phyloP scores from a whole-genome alignment of 257 asterid species.

The Cordia subcordata region DNA sequence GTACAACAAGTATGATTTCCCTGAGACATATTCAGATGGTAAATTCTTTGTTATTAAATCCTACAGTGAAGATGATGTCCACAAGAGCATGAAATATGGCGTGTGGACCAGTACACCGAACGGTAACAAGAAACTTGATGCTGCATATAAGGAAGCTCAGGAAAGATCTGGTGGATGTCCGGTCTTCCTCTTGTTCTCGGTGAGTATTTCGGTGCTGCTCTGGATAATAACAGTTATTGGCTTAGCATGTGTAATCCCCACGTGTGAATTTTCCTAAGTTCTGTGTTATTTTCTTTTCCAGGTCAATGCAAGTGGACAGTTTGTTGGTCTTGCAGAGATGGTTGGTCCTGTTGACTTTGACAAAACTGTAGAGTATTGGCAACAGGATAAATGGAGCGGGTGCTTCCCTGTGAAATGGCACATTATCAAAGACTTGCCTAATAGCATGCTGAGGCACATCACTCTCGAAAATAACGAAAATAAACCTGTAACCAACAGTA shows the following conservation, averaged over 20 bases:
- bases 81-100: constrained; percentile 42
- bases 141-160: constrained; percentile 38
- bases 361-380: constrained; percentile 35
- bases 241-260: background rate
- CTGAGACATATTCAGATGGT: constrained; percentile 28
- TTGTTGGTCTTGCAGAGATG: constrained; percentile 50
- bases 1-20: constrained; percentile 32
- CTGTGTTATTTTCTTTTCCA: constrained; percentile 1
- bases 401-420: constrained; percentile 44
- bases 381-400: constrained; percentile 50
- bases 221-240: background rate
- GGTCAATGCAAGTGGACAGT: constrained; percentile 50
- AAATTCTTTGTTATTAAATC: constrained; percentile 45
- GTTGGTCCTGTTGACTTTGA: constrained; percentile 35
- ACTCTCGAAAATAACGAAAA: constrained; percentile 40
- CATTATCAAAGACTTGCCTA: constrained; percentile 37
- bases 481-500: constrained; percentile 48
- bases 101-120: constrained; percentile 51
- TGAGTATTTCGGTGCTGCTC: constrained; percentile 11
- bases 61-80: constrained; percentile 51
- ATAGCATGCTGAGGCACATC: constrained; percentile 30
- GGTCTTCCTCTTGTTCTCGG: constrained; percentile 42
- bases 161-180: constrained; percentile 30
- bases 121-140: constrained; percentile 47
- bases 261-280: background rate